A percentile compares a stretch with the other conserved stretches of the same genome.
These are phyloP conservation scores for Claviceps arundinis DNA, from an alignment of 2,329 filamentous ascomycete species.

Conservation along the genomic window DNA sequence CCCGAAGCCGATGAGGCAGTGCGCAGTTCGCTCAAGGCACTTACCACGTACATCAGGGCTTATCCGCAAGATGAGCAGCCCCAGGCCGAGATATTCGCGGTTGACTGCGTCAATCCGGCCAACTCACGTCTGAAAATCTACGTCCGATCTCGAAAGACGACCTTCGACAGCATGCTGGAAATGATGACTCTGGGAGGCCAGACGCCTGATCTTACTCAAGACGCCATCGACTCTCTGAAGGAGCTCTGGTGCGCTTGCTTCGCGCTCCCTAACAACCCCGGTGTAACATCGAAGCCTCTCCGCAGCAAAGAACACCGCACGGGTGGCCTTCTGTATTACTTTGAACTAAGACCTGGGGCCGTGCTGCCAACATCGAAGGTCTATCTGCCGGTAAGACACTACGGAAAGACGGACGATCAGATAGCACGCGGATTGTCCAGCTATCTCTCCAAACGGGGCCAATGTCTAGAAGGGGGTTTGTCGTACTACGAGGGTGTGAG, in stretches of 20 bases:
- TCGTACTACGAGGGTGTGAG: background rate
- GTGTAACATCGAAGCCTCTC: background rate
- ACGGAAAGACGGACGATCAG: constrained; percentile 8
- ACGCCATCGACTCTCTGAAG: background rate
- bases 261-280: background rate
- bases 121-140: constrained; percentile 25
- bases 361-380: constrained; percentile 15
- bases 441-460: background rate
- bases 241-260: background rate
- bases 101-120: constrained; percentile 16
- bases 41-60: background rate
- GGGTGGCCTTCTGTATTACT: constrained; percentile 20
- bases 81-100: constrained; percentile 17
- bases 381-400: constrained; percentile 23
- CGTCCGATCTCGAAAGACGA: constrained; percentile 17
- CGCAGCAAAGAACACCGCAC: constrained; percentile 17
- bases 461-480: background rate
- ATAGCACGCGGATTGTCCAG: background rate
- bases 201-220: background rate
- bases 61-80: background rate
- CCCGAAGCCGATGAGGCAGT: background rate
- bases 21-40: constrained; percentile 1
- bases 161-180: constrained; percentile 16
- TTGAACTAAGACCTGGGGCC: constrained; percentile 14
- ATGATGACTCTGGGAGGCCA: constrained; percentile 13